Base-by-base conservation (phyloP, 345 rosid species). In the Ricinus communis region DNA sequence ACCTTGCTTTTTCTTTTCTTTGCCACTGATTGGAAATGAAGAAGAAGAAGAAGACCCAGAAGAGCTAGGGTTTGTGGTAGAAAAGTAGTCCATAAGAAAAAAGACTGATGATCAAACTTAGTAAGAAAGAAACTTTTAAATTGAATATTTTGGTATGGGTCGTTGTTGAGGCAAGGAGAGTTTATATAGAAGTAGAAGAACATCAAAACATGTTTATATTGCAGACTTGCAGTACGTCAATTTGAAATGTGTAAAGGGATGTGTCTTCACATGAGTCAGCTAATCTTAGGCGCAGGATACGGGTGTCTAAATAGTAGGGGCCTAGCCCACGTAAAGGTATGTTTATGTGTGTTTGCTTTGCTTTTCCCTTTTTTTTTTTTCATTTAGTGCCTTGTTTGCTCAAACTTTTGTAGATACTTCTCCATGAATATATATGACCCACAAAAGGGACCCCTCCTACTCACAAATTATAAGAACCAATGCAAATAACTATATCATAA, bases 231-330 rank as follows among this genome's bases (percentile, higher is more conserved):
- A 45, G 66, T 38, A 16, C 21, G 31, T 27, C 41, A n/a, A n/a
- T 43, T 68, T 69, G 55, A 66, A 38, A 56, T 25, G 64, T 68
- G 38, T 22, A 38, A n/a, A 49, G 21, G 21, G 73, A 70, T 58
- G 72, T 74, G 82, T 70, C 79, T 80, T 79, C 72, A 79, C 63
- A 25, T 46, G 76, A 71, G 76, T 72, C 75, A 75, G 62, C 65
- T 68, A 69, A 82, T 82, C 84, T 82, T 76, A 80, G 79, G 83
- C 79, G 76, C 68, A 77, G 82, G 88, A 85, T 82, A 76, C 83
- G 82, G 86, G 85, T 81, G 79, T 78, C 78, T 53, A 40, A n/a
- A n/a, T 76, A 60, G 41, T 61, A 76, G 66, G 74, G 71, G 56
- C 64, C 66, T 78, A 82, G 71, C 38, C 71, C 57, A 63, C 55